Evolutionary conservation across 129 eudicot genomes (phyloP), one percentile per base, ranked within the genome.

Genomic region (Ambrosia trifida): DNA sequence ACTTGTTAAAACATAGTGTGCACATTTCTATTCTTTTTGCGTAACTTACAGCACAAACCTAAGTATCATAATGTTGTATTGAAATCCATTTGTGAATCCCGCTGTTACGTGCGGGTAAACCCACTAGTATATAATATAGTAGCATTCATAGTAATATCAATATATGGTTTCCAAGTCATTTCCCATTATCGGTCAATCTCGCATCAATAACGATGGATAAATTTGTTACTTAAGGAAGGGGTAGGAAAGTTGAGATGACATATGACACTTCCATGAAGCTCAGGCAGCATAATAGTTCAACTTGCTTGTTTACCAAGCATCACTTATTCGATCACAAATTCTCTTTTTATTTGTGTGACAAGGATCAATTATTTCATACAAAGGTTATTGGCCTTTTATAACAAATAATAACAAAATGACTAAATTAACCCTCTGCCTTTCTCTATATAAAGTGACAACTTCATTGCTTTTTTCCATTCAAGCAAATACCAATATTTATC

Each of bases 391-490:
- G 35, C 7, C 35, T 33, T 36, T 2, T 1, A 62, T 6, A 16
- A 5, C 31, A 16, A 33, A 16, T 1, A 62, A 5, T 2, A 35
- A 62, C 0, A 60, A 32, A 60, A 36, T 62, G 67, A 35, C 47
- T 3, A 14, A 14, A 32, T 32, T 16, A 50, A 16, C 19, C 62
- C 54, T 30, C 58, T 18, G 8, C 4, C 30, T 51, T 49, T 72
- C 50, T 73, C 66, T 73, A 47, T 62, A 73, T 73, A 62, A 62
- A 62, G 60, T 36, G 78, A 76, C 63, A 68, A 59, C 56, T 69
- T 44, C 70, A 35, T 59, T 58, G 5, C 56, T 62, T 58, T 46
- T 43, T 57, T 59, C 12, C 75, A 68, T 61, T 46, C 79, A 76
- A 64, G n/a, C 54, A 50, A 64, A n/a, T 46, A 36, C 30, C 70